Percentiles rank a stretch among this genome's conserved stretches.
Conservation (phyloP, 805 yeast genomes). For the Candida arabinofermentans region DNA sequence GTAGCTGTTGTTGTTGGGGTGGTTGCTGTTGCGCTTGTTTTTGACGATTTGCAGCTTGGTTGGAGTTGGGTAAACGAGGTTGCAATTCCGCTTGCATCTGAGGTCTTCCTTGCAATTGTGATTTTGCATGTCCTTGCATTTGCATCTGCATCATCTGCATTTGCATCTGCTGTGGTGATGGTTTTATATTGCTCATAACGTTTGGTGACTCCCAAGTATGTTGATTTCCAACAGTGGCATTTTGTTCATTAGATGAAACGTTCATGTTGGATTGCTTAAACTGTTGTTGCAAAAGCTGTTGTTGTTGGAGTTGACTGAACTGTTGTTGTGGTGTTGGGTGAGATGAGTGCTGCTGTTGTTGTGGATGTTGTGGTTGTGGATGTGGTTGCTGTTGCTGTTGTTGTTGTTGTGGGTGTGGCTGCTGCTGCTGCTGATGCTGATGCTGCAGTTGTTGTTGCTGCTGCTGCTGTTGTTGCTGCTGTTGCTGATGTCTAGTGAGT, state of each 20-base stretch:
- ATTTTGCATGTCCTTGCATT: not conserved
- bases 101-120: not conserved
- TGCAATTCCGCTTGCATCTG: not conserved
- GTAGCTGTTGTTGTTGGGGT: slow-evolving; percentile 16
- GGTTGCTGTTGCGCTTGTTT: slow-evolving; percentile 8
- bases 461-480: slow-evolving; percentile 13
- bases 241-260: not conserved
- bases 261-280: not conserved
- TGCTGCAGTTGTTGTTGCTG: slow-evolving; percentile 5
- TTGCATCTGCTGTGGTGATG: not conserved
- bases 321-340: slow-evolving; percentile 1
- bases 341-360: not conserved
- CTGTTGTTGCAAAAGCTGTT: slow-evolving; percentile 16
- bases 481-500: slow-evolving; percentile 25
- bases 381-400: not conserved
- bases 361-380: not conserved
- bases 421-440: slow-evolving; percentile 8
- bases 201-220: not conserved
- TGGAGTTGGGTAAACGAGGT: not conserved
- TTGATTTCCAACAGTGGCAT: not conserved
- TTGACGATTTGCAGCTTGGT: slow-evolving; percentile 16
- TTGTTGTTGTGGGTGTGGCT: slow-evolving; percentile 2
- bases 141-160: too few species aligned
- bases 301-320: slow-evolving; percentile 6
- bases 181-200: not conserved